Conservation (phyloP, 75 land plant species). For the Cryptomeria japonica region DNA sequence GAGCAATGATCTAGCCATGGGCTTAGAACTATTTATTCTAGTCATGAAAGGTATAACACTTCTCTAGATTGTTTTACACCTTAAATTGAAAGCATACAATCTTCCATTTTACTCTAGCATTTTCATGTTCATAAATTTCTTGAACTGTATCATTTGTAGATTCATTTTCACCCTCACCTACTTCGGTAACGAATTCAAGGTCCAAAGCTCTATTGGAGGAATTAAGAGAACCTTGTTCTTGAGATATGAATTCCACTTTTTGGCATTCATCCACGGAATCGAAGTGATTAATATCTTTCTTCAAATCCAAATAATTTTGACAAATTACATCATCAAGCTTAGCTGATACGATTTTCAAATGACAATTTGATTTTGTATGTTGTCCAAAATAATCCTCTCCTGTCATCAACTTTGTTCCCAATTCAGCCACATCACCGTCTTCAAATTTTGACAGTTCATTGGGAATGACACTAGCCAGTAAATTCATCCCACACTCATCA, state of each 20-base stretch:
- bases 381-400: slow-evolving; percentile 2
- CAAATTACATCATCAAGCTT: background rate
- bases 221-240: background rate
- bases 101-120: background rate
- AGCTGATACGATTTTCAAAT: background rate
- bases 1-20: too few species aligned
- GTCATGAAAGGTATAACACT: background rate
- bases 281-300: background rate
- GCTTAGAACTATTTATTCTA: too few species aligned
- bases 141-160: background rate
- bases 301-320: background rate
- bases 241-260: background rate
- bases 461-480: slow-evolving; percentile 94
- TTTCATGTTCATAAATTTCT: background rate
- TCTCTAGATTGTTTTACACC: background rate
- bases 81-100: background rate
- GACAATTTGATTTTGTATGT: background rate
- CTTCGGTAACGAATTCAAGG: background rate
- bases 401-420: slow-evolving; percentile 5
- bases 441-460: slow-evolving; percentile 45
- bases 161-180: background rate
- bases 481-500: slow-evolving; percentile 85
- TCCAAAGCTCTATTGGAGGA: background rate
- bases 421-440: background rate
- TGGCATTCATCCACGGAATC: background rate